Percentiles rank a stretch among this genome's conserved stretches.
Evolutionary conservation across 2,329 filamentous ascomycete genomes (phyloP).

Genomic region (Aspergillus oerlinghausenensis): DNA sequence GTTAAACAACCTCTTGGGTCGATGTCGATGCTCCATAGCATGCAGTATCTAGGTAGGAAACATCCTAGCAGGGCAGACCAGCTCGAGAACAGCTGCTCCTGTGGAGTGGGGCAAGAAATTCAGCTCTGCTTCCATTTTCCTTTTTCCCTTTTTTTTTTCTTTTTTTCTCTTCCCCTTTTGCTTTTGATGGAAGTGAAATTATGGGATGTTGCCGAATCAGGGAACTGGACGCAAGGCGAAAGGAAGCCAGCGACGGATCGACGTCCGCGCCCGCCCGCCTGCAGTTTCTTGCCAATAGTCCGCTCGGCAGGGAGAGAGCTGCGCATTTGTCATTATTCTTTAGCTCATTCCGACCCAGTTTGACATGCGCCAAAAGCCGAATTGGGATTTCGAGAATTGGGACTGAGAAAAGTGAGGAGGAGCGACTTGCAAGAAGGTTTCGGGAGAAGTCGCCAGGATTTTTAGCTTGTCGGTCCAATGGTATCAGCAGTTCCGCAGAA

Average conservation of each 20-base stretch:
- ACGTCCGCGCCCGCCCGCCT: conserved; percentile 28
- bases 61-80: neutral
- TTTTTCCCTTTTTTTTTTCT: neutral
- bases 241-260: conserved; percentile 30
- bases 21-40: neutral
- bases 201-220: conserved; percentile 23
- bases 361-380: conserved; percentile 19
- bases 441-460: conserved; percentile 6
- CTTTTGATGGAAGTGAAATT: neutral
- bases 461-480: conserved; percentile 11
- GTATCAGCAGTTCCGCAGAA: neutral
- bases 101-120: conserved; percentile 2
- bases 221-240: conserved; percentile 26
- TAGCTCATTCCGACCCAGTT: conserved; percentile 23
- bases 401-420: neutral
- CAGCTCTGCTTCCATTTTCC: conserved; percentile 1
- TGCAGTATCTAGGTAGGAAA: neutral
- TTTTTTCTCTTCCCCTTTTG: neutral
- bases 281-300: conserved; percentile 37
- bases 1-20: conserved; percentile 11
- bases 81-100: neutral
- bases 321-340: conserved; percentile 2
- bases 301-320: conserved; percentile 24
- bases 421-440: neutral
- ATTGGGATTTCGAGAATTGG: neutral